Percentiles rank a stretch among this genome's conserved stretches.
Evolutionary conservation across 2,329 filamentous ascomycete species (phyloP).

Genomic region (Metarhizium rileyi): DNA sequence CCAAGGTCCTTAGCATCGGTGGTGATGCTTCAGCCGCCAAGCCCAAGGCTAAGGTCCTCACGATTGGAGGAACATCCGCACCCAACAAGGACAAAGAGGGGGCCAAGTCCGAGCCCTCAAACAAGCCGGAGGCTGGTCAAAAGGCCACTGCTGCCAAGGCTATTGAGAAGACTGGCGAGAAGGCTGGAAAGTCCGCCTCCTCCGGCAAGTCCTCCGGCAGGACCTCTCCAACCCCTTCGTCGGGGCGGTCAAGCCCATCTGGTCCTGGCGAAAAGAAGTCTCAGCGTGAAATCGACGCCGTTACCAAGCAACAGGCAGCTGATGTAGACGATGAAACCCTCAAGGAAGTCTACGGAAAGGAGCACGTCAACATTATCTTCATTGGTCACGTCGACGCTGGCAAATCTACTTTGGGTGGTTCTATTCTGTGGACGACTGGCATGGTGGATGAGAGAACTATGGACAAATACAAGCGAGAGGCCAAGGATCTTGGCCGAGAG

Average conservation of each 20-base stretch:
- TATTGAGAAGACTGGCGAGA: conserved; percentile 80
- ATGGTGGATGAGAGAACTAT: conserved; percentile 99
- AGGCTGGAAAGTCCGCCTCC: conserved; percentile 27
- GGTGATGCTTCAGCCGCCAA: conserved; percentile 44
- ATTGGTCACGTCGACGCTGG: conserved; percentile 97
- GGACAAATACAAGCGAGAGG: conserved; percentile 96
- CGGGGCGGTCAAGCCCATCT: conserved; percentile 75
- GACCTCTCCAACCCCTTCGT: conserved; percentile 72
- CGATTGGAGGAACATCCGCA: conserved; percentile 27
- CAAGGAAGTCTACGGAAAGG: conserved; percentile 94
- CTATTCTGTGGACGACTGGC: conserved; percentile 84
- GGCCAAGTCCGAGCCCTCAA: conserved; percentile 36
- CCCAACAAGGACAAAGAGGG: conserved; percentile 37
- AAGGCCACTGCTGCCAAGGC: conserved; percentile 85
- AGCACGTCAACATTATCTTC: conserved; percentile 89
- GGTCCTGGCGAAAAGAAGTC: conserved; percentile 38
- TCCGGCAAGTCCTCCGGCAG: conserved; percentile 50
- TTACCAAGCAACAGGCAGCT: conserved; percentile 71
- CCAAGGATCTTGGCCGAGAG: conserved; percentile 91
- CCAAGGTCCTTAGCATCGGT: conserved; percentile 63
- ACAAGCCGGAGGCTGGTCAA: conserved; percentile 58
- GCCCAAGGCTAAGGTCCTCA: conserved; percentile 38
- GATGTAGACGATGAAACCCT: conserved; percentile 65
- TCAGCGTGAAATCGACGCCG: conserved; percentile 65
- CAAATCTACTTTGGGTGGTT: conserved; percentile 91